Evolutionary conservation across 805 yeast species (phyloP).

Genomic region (Yarrowia sp.): DNA sequence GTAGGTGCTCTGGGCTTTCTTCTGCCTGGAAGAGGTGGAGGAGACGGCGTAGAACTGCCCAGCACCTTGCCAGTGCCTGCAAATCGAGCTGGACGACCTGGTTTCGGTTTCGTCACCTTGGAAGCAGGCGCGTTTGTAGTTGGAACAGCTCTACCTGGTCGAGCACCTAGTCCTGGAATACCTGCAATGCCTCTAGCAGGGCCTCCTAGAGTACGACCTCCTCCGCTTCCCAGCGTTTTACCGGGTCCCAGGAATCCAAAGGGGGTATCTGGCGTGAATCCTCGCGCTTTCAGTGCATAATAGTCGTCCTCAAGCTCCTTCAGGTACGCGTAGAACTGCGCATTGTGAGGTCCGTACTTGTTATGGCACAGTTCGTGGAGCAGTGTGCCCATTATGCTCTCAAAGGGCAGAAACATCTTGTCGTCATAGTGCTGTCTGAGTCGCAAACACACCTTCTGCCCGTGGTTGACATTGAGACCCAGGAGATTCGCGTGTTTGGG

Average conservation of each 20-base stretch:
- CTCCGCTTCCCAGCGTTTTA: neutral
- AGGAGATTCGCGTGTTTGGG: slow-evolving; percentile 65
- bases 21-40: slow-evolving; percentile 30
- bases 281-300: slow-evolving; percentile 42
- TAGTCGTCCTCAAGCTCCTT: slow-evolving; percentile 58
- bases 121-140: neutral
- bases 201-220: neutral
- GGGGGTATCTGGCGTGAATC: slow-evolving; percentile 35
- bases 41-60: slow-evolving; percentile 7
- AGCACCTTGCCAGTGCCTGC: neutral
- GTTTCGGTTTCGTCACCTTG: neutral
- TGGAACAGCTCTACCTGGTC: neutral
- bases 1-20: slow-evolving; percentile 38
- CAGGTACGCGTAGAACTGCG: slow-evolving; percentile 59
- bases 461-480: slow-evolving; percentile 81
- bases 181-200: neutral
- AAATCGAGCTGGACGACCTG: neutral
- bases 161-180: neutral
- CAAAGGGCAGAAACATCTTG: slow-evolving; percentile 55
- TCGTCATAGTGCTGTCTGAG: slow-evolving; percentile 59
- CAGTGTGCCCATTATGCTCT: slow-evolving; percentile 73
- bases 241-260: slow-evolving; percentile 1
- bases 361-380: slow-evolving; percentile 88
- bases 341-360: slow-evolving; percentile 75
- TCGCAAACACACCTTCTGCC: slow-evolving; percentile 68